Percentiles rank a stretch among this genome's conserved stretches.
These are phyloP conservation scores for Pontederia crassipes DNA, from an alignment of 176 grass and related monocot species.

Conservation along the genomic window DNA sequence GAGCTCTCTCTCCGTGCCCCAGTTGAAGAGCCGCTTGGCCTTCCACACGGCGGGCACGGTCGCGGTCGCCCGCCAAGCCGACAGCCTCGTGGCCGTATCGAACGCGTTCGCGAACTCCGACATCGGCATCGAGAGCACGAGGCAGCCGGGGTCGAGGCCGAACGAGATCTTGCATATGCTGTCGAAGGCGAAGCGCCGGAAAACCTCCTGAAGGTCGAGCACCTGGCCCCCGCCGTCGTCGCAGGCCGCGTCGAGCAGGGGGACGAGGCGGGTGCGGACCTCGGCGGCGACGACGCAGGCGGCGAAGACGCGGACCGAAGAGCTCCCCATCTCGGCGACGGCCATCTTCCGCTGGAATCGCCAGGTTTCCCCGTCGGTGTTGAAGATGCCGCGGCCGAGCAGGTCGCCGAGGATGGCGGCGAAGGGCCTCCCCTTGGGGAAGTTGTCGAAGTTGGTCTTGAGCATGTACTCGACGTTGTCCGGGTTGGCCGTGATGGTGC, in stretches of 20 bases:
- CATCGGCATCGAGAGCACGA: neutral
- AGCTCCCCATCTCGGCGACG: neutral
- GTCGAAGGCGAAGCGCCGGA: slow-evolving; percentile 1
- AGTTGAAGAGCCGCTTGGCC: neutral
- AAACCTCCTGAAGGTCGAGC: slow-evolving; percentile 1
- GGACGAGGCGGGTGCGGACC: neutral
- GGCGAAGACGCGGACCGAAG: neutral
- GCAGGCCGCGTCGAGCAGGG: neutral
- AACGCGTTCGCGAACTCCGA: neutral
- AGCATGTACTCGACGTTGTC: slow-evolving; percentile 10
- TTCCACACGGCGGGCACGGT: neutral
- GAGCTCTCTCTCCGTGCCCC: neutral
- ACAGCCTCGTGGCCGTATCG: neutral
- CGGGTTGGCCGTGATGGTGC: neutral
- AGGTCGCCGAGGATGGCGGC: neutral
- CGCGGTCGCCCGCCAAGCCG: neutral
- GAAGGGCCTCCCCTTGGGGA: neutral
- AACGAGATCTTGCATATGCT: slow-evolving; percentile 1
- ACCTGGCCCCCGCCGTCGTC: neutral
- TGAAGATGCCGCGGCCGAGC: neutral
- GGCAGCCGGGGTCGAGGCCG: slow-evolving; percentile 2
- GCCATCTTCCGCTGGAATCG: neutral
- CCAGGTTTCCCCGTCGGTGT: neutral
- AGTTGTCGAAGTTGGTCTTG: neutral
- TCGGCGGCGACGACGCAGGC: neutral